Conservation (phyloP, 2,329 filamentous ascomycete species). For the Talaromyces sp. region DNA sequence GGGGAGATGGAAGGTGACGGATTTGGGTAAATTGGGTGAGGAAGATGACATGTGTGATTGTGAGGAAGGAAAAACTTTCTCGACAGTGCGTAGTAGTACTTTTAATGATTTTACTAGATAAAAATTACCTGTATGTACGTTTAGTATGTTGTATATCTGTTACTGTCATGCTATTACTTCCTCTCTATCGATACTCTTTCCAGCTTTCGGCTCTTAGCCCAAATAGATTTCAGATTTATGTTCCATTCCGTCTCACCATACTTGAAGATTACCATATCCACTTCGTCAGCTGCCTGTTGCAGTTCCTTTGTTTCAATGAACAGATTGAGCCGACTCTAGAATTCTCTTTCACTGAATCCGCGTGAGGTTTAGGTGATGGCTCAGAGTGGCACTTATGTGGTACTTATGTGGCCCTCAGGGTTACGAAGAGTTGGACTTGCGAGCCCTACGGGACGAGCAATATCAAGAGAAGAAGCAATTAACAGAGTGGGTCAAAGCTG, state of each 20-base stretch:
- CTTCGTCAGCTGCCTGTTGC: neutral
- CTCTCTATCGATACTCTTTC: neutral
- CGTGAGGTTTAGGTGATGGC: neutral
- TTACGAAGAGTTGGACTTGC: neutral
- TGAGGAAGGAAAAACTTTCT: neutral
- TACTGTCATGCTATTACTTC: neutral
- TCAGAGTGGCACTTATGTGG: neutral
- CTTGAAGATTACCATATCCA: neutral
- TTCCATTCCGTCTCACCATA: neutral
- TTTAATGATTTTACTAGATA: neutral
- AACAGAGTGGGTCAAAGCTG: neutral
- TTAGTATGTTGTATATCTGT: neutral
- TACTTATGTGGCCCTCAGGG: neutral
- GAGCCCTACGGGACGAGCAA: neutral
- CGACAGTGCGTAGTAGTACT: neutral
- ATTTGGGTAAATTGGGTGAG: neutral
- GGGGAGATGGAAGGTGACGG: neutral
- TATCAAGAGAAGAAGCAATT: neutral
- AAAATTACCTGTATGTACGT: neutral
- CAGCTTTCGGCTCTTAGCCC: neutral
- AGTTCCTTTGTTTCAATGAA: neutral
- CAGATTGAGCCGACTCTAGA: neutral
- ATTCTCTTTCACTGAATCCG: neutral
- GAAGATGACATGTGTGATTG: neutral
- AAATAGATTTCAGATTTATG: neutral